phyloP scores from a whole-genome alignment of 129 eudicot species.

The Chrysanthemum seticuspe region DNA sequence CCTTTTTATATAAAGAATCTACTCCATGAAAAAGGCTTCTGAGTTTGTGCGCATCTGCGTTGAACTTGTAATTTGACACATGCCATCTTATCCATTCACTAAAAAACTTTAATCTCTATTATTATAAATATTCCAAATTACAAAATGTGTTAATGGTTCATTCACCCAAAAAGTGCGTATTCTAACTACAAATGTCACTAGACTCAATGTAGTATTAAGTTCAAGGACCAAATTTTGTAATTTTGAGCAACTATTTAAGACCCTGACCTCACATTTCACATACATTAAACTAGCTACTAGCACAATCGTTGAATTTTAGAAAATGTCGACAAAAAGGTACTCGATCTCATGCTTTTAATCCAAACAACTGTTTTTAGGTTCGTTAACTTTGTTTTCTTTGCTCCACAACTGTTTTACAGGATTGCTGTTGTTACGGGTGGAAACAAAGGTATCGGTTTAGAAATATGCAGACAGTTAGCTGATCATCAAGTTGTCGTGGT shows the following conservation, averaged over 20 bases:
- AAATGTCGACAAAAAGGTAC: constrained; percentile 26
- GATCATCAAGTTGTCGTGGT: constrained; percentile 27
- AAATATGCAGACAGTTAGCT: constrained; percentile 42
- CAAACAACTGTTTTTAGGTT: background rate
- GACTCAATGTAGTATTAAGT: too few species aligned
- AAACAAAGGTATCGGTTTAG: constrained; percentile 49
- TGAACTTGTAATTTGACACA: too few species aligned
- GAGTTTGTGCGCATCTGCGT: too few species aligned
- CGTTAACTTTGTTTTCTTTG: background rate
- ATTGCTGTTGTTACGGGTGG: constrained; percentile 46
- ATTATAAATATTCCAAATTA: too few species aligned
- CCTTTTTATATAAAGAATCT: too few species aligned
- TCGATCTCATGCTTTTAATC: background rate
- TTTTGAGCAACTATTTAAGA: background rate
- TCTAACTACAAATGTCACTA: too few species aligned
- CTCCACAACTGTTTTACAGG: constrained; percentile 12
- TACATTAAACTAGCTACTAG: background rate
- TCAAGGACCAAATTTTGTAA: background rate
- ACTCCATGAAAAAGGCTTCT: too few species aligned
- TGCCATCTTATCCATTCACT: too few species aligned
- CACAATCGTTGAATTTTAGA: background rate
- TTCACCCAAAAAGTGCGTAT: too few species aligned
- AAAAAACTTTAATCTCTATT: too few species aligned
- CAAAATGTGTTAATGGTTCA: too few species aligned
- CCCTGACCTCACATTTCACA: background rate